These are phyloP conservation scores for Hypoxylon sp. DNA, from an alignment of 2,329 filamentous ascomycete species.

Conservation along the genomic window DNA sequence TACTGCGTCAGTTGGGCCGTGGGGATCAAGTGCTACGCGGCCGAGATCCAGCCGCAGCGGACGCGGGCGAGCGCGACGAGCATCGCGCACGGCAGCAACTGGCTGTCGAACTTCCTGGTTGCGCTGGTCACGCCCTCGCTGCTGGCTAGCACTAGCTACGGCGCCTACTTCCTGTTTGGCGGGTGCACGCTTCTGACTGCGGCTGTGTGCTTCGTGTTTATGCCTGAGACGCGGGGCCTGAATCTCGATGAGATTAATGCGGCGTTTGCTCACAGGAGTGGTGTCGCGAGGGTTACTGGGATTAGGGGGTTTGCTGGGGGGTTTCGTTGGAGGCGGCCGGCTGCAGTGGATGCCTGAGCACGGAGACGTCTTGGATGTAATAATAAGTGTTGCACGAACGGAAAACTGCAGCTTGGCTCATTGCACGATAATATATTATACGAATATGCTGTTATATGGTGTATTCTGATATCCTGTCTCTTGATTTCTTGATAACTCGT, in stretches of 20 bases:
- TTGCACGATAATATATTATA: neutral
- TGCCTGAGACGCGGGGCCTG: slow-evolving; percentile 62
- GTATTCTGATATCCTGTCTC: neutral
- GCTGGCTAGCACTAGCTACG: slow-evolving; percentile 58
- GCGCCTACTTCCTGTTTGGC: slow-evolving; percentile 64
- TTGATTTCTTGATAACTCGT: neutral
- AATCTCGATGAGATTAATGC: slow-evolving; percentile 60
- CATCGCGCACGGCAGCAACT: slow-evolving; percentile 68
- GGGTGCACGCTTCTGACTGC: slow-evolving; percentile 58
- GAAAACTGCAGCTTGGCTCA: neutral
- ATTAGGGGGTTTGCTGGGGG: slow-evolving; percentile 55
- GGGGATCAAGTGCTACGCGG: slow-evolving; percentile 67
- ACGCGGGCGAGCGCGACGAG: slow-evolving; percentile 70
- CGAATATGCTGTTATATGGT: neutral
- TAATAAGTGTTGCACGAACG: neutral
- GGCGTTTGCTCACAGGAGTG: slow-evolving; percentile 31
- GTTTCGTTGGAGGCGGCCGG: slow-evolving; percentile 9
- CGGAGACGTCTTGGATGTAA: neutral
- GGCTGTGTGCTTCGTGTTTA: slow-evolving; percentile 56
- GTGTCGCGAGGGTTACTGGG: slow-evolving; percentile 54
- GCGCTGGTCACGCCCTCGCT: slow-evolving; percentile 62
- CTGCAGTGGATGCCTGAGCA: slow-evolving; percentile 56
- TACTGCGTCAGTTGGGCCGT: slow-evolving; percentile 68
- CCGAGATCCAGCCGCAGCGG: slow-evolving; percentile 69
- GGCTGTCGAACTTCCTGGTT: slow-evolving; percentile 63